A percentile compares a stretch with the other conserved stretches of the same genome.
Evolutionary conservation across 768 basidiomycete species (phyloP).

Genomic region (Russula foetens): DNA sequence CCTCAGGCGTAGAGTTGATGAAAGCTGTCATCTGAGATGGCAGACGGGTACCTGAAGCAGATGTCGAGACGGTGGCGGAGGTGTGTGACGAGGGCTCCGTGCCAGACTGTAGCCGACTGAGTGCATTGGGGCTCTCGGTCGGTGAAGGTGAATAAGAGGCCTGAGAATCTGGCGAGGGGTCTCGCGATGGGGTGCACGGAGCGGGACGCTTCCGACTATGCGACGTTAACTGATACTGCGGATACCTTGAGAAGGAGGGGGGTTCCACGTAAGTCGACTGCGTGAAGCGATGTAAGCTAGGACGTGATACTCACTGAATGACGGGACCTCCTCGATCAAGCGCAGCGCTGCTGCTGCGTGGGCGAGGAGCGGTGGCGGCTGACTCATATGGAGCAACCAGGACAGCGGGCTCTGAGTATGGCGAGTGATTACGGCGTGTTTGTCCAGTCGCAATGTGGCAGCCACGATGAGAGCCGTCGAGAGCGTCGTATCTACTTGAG

Average conservation of each 20-base stretch:
- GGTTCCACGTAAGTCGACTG: conserved; percentile 2
- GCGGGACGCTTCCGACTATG: background rate
- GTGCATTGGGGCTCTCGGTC: background rate
- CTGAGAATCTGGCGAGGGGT: conserved; percentile 7
- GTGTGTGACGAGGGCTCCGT: background rate
- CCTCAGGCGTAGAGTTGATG: conserved; percentile 6
- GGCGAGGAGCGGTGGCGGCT: background rate
- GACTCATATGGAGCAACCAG: background rate
- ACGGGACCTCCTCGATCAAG: conserved; percentile 1
- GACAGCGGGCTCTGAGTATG: conserved; percentile 6
- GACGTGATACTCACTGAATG: conserved; percentile 2
- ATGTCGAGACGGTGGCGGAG: background rate
- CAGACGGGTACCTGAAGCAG: background rate
- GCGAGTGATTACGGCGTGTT: conserved; percentile 2
- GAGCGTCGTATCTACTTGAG: background rate
- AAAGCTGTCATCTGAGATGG: background rate
- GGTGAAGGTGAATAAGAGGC: conserved; percentile 6
- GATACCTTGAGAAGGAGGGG: background rate
- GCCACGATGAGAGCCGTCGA: background rate
- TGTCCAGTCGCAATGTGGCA: background rate
- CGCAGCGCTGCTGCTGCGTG: conserved; percentile 11
- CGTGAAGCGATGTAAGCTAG: conserved; percentile 1
- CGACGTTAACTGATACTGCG: background rate
- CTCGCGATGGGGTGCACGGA: conserved; percentile 7
- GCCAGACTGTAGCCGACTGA: background rate